Evolutionary conservation across 495 filamentous ascomycete genomes (phyloP), one percentile per base, ranked within the genome.

Genomic region (Penicillium canariense): DNA sequence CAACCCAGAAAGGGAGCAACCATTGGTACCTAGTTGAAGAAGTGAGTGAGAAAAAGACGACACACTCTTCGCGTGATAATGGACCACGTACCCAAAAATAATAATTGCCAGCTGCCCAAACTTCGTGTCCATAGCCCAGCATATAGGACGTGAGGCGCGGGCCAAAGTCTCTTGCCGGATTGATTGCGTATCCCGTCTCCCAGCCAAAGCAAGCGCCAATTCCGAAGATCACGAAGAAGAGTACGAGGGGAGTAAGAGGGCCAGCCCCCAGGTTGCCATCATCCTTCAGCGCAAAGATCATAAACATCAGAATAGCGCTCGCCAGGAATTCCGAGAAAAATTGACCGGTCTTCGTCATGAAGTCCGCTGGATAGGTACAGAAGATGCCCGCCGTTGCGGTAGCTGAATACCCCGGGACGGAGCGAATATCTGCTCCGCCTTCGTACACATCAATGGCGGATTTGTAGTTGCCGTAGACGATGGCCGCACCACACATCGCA

Each of bases 141-240:
- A 79, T 71, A 58, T 82, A 88, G 3, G 77, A 74, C 31, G 84
- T 75, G 22, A 87, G 65, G n/a, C 85, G 63, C 0, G 85, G 84
- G 0, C 85, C 84, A 68, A 87, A 87, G 51, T 88, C 85, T 45
- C 85, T 64, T 2, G 84, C 85, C 18, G 84, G 66, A 58, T 87
- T 87, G 31, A 87, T 84, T 5, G 85, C 83, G 66, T 85, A 87
- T 2, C 84, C 84, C 4, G 84, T 87, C 61, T 87, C 82, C 78
- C 80, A 87, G 26, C 85, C 85, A 67, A 85, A 87, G 59, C 84
- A 85, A 39, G 83, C 81, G 15, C 83, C 84, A 20, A 87, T 77
- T 3, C 84, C 84, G 61, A 85, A 86, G 35, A 87, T 77, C 15
- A 85, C 66, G 59, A 87, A 87, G 66, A 87, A 84, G 4, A 87